Conservation (phyloP, 805 yeast species). For the Candida schatavii region DNA sequence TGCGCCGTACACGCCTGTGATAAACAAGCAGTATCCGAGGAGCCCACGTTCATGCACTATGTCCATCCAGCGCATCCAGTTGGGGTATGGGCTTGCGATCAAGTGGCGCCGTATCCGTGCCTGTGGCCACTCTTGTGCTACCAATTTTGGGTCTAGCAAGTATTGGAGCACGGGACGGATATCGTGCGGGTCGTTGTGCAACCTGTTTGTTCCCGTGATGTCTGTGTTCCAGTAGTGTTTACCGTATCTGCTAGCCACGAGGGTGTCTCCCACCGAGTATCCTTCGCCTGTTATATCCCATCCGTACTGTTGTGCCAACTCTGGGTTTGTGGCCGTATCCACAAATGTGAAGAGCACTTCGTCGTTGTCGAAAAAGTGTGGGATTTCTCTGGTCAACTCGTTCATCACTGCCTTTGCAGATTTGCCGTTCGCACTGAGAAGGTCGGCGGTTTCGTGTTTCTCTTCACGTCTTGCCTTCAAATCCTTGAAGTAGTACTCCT, state of each 20-base stretch:
- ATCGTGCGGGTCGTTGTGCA: conserved; percentile 32
- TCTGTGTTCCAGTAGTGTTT: conserved; percentile 29
- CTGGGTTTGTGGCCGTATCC: conserved; percentile 42
- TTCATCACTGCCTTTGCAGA: conserved; percentile 42
- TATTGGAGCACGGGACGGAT: conserved; percentile 36
- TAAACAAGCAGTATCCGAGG: conserved; percentile 35
- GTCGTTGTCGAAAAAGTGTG: conserved; percentile 43
- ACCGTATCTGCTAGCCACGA: conserved; percentile 49
- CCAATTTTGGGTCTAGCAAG: conserved; percentile 33
- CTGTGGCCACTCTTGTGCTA: conserved; percentile 5
- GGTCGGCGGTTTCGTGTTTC: conserved; percentile 44
- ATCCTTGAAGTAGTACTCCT: conserved; percentile 36
- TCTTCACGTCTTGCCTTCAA: conserved; percentile 22
- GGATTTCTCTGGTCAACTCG: conserved; percentile 49
- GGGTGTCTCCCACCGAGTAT: conserved; percentile 51
- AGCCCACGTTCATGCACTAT: conserved; percentile 42
- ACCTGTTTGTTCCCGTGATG: conserved; percentile 28
- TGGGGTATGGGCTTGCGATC: conserved; percentile 44
- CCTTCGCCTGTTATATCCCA: conserved; percentile 38
- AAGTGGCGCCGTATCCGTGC: conserved; percentile 22
- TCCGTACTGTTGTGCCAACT: conserved; percentile 24
- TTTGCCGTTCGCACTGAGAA: conserved; percentile 39
- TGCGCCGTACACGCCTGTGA: conserved; percentile 11
- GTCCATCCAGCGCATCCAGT: conserved; percentile 40
- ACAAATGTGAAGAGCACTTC: conserved; percentile 47